Base-by-base conservation (phyloP, 192 early-diverging fungal species). In the Coemansia sp. region DNA sequence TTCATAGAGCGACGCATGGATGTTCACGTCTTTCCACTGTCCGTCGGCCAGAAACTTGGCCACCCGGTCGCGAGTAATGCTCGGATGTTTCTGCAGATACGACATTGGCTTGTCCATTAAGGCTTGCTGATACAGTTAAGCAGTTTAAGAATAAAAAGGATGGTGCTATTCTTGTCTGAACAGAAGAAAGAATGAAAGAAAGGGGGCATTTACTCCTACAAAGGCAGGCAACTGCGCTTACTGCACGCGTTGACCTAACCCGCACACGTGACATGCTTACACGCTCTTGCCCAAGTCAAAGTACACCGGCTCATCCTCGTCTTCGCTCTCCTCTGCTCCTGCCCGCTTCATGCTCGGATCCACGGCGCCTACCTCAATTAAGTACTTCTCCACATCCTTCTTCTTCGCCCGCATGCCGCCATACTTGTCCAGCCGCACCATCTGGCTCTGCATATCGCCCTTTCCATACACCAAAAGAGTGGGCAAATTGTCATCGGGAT, bases 401-500 rank as follows among this genome's bases (percentile, higher is more conserved):
- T 85, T 83, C 31, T 85, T 93, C 62, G 89, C 89, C 25, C 87
- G 85, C 82, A 89, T 85, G 26, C 94, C 94, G 40, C 94, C 94
- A 65, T 94, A 86, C 42, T 79, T 71, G 53, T 86, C 72, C 40
- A 93, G 81, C 21, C 94, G 89, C 11, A 97, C 90, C 23, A 98
- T 69, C 71, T 99, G 92, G 21, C 83, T 77, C 57, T 85, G 85
- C 55, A 97, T 81, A 59, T 99, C 95, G 23, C 94, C 92, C 5
- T 92, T 71, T 12, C 87, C 87, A 73, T 98, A 99, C 52, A 99
- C 84, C 51, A 99, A 44, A 44, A 99, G 69, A 0, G 97, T 97
- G 7, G 90, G 93, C 56, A 93, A 60, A 69, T 92, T 91, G 23
- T 71, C 76, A 71, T 99, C 97, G 2, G 97, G 97, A 66, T 96